Base-by-base conservation (phyloP, 768 basidiomycete species). In the Phylloporus scabripes region DNA sequence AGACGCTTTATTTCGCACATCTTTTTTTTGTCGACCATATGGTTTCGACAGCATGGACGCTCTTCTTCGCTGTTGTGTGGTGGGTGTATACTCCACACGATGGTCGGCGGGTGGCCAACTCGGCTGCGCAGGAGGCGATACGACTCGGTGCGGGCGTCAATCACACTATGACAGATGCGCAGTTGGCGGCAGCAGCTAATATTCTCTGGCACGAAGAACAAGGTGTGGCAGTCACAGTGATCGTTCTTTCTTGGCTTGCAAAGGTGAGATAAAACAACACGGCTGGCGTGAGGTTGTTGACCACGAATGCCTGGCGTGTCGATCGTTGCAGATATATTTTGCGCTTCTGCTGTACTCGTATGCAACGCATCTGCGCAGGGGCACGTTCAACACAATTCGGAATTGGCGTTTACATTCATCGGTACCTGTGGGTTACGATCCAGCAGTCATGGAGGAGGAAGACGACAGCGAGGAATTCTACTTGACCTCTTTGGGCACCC, bases 71-170 rank as follows among this genome's bases (percentile, higher is more conserved):
- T 33, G 77, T 91, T 18, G 71, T 77, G 34, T 99, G 94, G 95
- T 99, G 92, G 86, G 68, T 81, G 29, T 87, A 87, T 70, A 87
- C 83, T 1, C 87, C 93, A 0, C 96, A 99, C 62, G 93, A 99
- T 58, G 96, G 96, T 5, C 76, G 74, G 20, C 80, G 82, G 1
- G 78, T 81, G 29, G 78, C 79, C 53, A 90, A 95, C 65, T 97
- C 93, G 1, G 74, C 77, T 24, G 95, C 96, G 9, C 96, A 99
- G 68, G 71, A 89, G 63, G 86, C 82, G 36, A 80, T 99, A 65
- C 86, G 92, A 64, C 73, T 83, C 33, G 74, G 74, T 37, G 80
- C 75, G 34, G 68, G 72, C 14, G 70, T 75, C 8, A 74, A 70
- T 28, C 76, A 77, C 42, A 72, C 72, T 15, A 78, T 87, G 67